phyloP scores from a whole-genome alignment of 441 rosid species.

The Pelargonium myrrhifolium region DNA sequence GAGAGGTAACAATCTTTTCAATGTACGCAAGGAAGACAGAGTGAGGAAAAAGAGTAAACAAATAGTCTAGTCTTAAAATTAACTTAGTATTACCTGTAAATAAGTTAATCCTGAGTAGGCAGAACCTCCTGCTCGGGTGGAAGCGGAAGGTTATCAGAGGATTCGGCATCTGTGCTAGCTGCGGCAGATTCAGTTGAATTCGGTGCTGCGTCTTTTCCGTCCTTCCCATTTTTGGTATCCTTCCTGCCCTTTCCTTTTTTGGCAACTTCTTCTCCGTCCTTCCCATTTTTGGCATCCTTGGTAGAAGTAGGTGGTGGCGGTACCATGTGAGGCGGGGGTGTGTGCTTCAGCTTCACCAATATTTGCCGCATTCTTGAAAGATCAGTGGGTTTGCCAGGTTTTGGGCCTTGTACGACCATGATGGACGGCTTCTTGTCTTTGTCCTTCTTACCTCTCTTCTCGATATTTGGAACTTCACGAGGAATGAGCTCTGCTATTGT shows the following conservation, averaged over 20 bases:
- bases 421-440: constrained; percentile 55
- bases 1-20: no score
- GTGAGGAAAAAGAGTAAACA: no score
- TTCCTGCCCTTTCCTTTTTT: background rate
- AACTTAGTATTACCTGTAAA: no score
- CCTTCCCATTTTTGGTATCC: background rate
- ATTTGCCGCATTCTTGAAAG: constrained; percentile 77
- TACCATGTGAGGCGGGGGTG: constrained; percentile 58
- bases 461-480: constrained; percentile 63
- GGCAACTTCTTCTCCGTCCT: no score
- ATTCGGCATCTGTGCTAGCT: constrained; percentile 25
- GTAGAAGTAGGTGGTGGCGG: constrained; percentile 48
- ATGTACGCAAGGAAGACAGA: no score
- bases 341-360: constrained; percentile 62
- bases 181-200: constrained; percentile 22
- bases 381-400: constrained; percentile 82
- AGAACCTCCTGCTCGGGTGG: constrained; percentile 28
- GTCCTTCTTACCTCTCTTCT: constrained; percentile 69
- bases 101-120: constrained; percentile 21
- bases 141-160: constrained; percentile 22
- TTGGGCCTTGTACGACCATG: constrained; percentile 67
- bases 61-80: no score
- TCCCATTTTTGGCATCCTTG: constrained; percentile 35
- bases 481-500: constrained; percentile 83
- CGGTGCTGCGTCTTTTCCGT: constrained; percentile 17